Percentiles rank a stretch among this genome's conserved stretches.
phyloP scores from a whole-genome alignment of 2,329 filamentous ascomycete genomes.

The Talaromyces islandicus region DNA sequence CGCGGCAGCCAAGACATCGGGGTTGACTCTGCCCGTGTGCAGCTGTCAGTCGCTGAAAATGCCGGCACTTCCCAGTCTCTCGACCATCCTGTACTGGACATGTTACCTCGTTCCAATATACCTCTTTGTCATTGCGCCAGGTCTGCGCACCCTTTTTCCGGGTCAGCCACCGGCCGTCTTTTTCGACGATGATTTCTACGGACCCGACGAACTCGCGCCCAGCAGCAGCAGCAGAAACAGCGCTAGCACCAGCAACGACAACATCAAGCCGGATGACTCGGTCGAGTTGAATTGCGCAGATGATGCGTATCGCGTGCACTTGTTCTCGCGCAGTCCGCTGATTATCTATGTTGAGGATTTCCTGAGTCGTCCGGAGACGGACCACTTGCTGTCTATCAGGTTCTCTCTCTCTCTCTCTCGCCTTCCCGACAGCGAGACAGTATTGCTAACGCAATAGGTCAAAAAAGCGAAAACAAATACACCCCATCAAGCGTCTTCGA shows the following conservation, averaged over 20 bases:
- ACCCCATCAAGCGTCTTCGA: slow-evolving; percentile 51
- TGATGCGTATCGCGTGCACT: slow-evolving; percentile 35
- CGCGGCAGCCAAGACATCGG: background rate
- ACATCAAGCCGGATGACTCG: slow-evolving; percentile 29
- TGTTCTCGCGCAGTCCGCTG: slow-evolving; percentile 50
- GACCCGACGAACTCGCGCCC: slow-evolving; percentile 10
- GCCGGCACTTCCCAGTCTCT: slow-evolving; percentile 18
- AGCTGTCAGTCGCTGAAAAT: slow-evolving; percentile 11
- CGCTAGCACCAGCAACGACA: slow-evolving; percentile 24
- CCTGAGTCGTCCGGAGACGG: slow-evolving; percentile 42
- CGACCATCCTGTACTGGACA: slow-evolving; percentile 26
- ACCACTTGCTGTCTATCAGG: slow-evolving; percentile 50
- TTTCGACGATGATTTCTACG: slow-evolving; percentile 12
- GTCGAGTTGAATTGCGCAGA: slow-evolving; percentile 19
- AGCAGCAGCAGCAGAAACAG: slow-evolving; percentile 22
- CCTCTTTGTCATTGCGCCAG: slow-evolving; percentile 29
- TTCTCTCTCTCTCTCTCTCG: slow-evolving; percentile 20
- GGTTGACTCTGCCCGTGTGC: background rate
- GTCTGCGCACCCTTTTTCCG: slow-evolving; percentile 16
- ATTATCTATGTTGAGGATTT: slow-evolving; percentile 56
- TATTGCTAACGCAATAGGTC: background rate
- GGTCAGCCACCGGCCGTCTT: background rate
- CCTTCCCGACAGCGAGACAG: background rate
- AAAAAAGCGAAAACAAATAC: slow-evolving; percentile 43
- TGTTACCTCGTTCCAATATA: slow-evolving; percentile 33